Evolutionary conservation across 495 filamentous ascomycete genomes (phyloP), one percentile per base, ranked within the genome.

Genomic region (Annulohypoxylon nitens): DNA sequence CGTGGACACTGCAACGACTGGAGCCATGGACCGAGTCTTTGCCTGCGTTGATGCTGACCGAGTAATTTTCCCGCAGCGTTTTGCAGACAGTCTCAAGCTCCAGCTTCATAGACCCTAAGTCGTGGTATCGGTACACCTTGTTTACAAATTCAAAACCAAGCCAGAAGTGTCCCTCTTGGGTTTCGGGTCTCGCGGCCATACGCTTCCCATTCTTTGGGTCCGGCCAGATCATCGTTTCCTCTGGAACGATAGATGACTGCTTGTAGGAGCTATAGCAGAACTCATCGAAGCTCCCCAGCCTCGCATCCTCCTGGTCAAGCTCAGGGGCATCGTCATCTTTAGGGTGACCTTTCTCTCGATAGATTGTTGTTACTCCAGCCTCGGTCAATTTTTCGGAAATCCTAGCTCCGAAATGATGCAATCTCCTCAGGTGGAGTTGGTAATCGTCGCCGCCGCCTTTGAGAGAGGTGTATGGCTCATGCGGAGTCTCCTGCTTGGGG

Each of bases 211-310:
- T 25, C 3, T 9, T 23, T 33, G 71, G 71, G 14, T 74, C 66
- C 1, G 66, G 70, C 71, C 71, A 74, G 30, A 70, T 70, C 71
- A 74, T 74, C 14, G 66, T 70, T 47, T 74, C 71, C 50, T 74
- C 71, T 0, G 71, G 66, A n/a, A 70, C 67, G 25, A 74, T 64
- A 25, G 39, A 14, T 4, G 11, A 43, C 45, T 51, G 18, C 39
- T 74, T n/a, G 12, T 74, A 74, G 18, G 50, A 54, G 18, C 57
- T 67, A 59, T 66, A 74, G 30, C 66, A 53, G 12, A 66, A 69
- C n/a, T 62, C 47, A 23, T 57, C 61, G 10, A 74, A 70, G 0
- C 45, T 48, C 18, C 71, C 71, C 36, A 74, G 60, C 7, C n/a
- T 48, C 12, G 71, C 20, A 0, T 50, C 37, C 25, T 9, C 6